These are phyloP conservation scores for Hyaloscypha hepaticicola DNA, from an alignment of 495 filamentous ascomycete species.

Conservation along the genomic window DNA sequence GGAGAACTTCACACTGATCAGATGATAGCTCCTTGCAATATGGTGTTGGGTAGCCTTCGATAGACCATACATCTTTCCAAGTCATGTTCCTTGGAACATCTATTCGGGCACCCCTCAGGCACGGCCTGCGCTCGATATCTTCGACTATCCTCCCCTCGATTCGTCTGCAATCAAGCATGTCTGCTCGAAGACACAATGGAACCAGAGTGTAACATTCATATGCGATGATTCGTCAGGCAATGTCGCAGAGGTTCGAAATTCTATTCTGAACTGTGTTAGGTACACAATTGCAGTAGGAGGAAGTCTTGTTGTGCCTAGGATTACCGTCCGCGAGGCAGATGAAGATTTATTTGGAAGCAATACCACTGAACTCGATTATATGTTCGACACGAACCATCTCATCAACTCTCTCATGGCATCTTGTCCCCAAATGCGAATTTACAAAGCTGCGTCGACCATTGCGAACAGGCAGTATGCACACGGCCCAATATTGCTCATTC, in stretches of 20 bases:
- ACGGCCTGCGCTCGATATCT: constrained; percentile 10
- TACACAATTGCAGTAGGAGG: constrained; percentile 32
- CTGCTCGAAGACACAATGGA: constrained; percentile 26
- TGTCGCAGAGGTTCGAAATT: constrained; percentile 26
- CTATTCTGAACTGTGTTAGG: constrained; percentile 30
- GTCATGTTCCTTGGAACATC: constrained; percentile 6
- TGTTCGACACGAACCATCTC: constrained; percentile 26
- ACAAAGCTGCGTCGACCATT: constrained; percentile 2
- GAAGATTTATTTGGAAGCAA: neutral
- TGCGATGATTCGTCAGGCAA: constrained; percentile 25
- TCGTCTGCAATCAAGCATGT: constrained; percentile 24
- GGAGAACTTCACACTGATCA: no score
- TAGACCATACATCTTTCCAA: constrained; percentile 18
- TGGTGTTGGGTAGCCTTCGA: constrained; percentile 29
- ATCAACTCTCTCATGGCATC: constrained; percentile 17
- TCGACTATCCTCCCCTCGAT: constrained; percentile 23
- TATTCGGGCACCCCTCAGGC: constrained; percentile 16
- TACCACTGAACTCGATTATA: constrained; percentile 13
- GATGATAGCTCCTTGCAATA: constrained; percentile 14
- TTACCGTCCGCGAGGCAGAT: constrained; percentile 15
- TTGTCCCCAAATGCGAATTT: constrained; percentile 17
- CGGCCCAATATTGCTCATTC: constrained; percentile 5
- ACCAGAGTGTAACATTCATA: constrained; percentile 25
- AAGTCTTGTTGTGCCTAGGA: constrained; percentile 22
- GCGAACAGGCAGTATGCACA: neutral